Percentiles rank a stretch among this genome's conserved stretches.
Conservation (phyloP, 1,284 basidiomycete species). For the Mycena citricolor region DNA sequence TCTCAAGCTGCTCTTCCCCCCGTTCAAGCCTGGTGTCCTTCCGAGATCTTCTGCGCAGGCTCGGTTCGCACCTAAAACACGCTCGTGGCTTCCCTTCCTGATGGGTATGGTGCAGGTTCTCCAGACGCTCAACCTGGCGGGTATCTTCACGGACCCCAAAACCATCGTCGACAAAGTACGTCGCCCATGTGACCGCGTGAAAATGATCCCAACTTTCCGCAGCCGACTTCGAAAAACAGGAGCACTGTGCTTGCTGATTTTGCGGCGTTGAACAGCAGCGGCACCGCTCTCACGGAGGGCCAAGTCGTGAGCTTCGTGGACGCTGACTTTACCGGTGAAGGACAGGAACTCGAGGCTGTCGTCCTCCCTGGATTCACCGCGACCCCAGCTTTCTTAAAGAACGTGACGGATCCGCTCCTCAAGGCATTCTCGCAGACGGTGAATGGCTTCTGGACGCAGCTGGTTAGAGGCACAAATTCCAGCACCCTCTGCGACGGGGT, state of each 20-base stretch:
- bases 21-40: conserved; percentile 75
- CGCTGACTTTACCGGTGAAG: conserved; percentile 81
- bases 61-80: conserved; percentile 53
- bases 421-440: conserved; percentile 77
- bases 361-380: conserved; percentile 62
- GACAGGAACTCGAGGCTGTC: conserved; percentile 74
- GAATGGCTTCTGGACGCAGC: conserved; percentile 79
- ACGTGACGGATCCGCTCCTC: conserved; percentile 71
- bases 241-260: conserved; percentile 75
- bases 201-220: conserved; percentile 4
- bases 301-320: conserved; percentile 72
- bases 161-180: conserved; percentile 81
- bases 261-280: conserved; percentile 34
- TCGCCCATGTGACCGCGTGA: background rate
- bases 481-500: conserved; percentile 64
- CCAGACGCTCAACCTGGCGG: conserved; percentile 82
- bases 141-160: conserved; percentile 80
- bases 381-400: conserved; percentile 68
- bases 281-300: conserved; percentile 55
- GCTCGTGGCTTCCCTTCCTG: background rate
- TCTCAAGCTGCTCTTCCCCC: conserved; percentile 73
- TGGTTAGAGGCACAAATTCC: conserved; percentile 75
- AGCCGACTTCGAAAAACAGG: conserved; percentile 71
- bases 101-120: conserved; percentile 51
- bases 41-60: conserved; percentile 82